Evolutionary conservation across 2,329 filamentous ascomycete genomes (phyloP).

Genomic region (Malbranchea zuffiana): DNA sequence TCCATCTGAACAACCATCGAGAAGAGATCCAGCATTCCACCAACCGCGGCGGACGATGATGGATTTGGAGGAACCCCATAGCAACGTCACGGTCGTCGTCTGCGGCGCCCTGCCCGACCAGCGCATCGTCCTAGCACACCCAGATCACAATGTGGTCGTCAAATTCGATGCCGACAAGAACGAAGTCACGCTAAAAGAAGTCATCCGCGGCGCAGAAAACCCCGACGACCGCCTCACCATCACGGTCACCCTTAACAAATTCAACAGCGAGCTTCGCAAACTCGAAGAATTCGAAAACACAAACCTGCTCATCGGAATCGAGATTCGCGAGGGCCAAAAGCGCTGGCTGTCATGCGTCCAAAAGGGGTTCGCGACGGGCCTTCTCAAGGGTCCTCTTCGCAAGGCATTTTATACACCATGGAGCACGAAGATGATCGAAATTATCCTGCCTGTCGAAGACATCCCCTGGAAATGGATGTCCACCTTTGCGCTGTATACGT

Average conservation of each 20-base stretch:
- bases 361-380: slow-evolving; percentile 15
- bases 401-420: slow-evolving; percentile 15
- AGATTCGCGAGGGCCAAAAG: slow-evolving; percentile 15
- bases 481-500: slow-evolving; percentile 22
- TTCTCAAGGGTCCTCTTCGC: slow-evolving; percentile 15
- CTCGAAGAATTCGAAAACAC: slow-evolving; percentile 22
- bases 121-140: too few relatives aligned
- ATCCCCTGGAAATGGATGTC: slow-evolving; percentile 21
- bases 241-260: slow-evolving; percentile 14
- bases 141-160: too few relatives aligned
- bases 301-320: slow-evolving; percentile 20
- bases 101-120: slow-evolving; percentile 1
- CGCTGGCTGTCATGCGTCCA: slow-evolving; percentile 15
- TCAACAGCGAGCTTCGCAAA: slow-evolving; percentile 20
- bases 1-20: slow-evolving; percentile 2
- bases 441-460: slow-evolving; percentile 19
- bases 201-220: neutral
- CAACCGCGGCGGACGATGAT: too few relatives aligned
- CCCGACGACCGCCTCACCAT: slow-evolving; percentile 4
- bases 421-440: slow-evolving; percentile 17
- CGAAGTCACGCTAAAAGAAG: slow-evolving; percentile 2
- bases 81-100: slow-evolving; percentile 4
- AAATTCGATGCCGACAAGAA: slow-evolving; percentile 2
- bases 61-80: too few relatives aligned
- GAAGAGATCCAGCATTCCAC: neutral